Evolutionary conservation across 352 stramenopile genomes (phyloP), one percentile per base, ranked within the genome.

Genomic region (Elongisporangium anandrum): DNA sequence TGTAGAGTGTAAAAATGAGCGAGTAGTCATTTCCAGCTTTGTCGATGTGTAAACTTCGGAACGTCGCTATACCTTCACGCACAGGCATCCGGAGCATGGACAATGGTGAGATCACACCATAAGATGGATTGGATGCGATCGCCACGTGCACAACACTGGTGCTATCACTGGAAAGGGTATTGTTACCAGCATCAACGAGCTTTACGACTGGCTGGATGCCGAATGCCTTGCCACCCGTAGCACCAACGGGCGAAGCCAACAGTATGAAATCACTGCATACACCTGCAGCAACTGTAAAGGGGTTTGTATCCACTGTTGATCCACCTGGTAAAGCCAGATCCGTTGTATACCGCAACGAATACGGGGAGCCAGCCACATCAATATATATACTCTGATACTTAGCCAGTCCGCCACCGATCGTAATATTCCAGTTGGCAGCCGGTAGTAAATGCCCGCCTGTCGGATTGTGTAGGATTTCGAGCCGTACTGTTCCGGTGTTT

Each of bases 111-210:
- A 95, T 55, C 2, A 57, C 70, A 2, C 84, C 86, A 12, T 54
- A 54, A 5, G 82, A 94, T 1, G 86, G 86, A 41, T 95, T 95
- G 22, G 80, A 79, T 50, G 81, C 75, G 45, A 94, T 92, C 16
- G 60, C 60, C 12, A 90, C 82, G n/a, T 58, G 61, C 55, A 95
- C 61, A 16, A 69, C 66, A 55, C 83, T 94, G n/a, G 72, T 70
- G 51, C 73, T 85, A 52, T 95, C 81, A 2, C 68, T 77, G n/a
- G 79, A 60, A 1, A 92, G 64, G 12, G 63, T 63, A 54, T 94
- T 95, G 13, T 81, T 75, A 49, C 86, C 85, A 0, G 79, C 81
- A 68, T 94, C 85, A 7, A 90, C 73, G 22, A 95, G 57, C 57
- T 83, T 89, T 16, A 94, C 54, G n/a, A 91, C 81, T 13, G 85